Conservation (phyloP, 768 basidiomycete genomes). For the Rhodosporidiobolus odoratus region DNA sequence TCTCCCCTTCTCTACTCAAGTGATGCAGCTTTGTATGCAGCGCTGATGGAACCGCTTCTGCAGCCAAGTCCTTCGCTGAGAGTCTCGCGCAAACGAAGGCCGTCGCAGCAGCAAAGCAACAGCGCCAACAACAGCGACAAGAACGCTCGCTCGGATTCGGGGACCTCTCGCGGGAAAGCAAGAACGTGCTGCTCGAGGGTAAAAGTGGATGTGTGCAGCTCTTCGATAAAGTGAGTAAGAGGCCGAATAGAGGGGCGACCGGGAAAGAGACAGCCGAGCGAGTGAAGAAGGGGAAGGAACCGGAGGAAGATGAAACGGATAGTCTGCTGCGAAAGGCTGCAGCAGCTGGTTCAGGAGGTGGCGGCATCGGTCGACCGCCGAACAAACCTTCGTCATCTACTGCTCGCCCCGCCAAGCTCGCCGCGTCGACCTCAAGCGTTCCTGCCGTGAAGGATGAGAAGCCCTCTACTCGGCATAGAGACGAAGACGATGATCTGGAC, state of each 20-base stretch:
- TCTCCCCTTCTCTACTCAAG: too few relatives aligned
- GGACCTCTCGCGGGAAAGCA: background rate
- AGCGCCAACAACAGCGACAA: background rate
- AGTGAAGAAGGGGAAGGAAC: background rate
- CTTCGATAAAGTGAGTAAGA: background rate
- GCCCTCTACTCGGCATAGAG: background rate
- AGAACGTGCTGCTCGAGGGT: background rate
- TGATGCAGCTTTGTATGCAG: too few relatives aligned
- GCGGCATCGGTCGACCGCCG: background rate
- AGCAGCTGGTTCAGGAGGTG: background rate
- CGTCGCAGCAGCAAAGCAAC: background rate
- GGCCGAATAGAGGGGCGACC: background rate
- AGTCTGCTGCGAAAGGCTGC: background rate
- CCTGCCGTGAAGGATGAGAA: background rate
- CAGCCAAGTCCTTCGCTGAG: conserved; percentile 14
- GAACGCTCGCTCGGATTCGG: conserved; percentile 6
- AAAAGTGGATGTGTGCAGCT: background rate
- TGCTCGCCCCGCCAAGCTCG: background rate
- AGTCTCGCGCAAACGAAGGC: background rate
- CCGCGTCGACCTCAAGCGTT: background rate
- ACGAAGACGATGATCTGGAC: conserved; percentile 19
- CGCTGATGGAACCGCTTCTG: background rate
- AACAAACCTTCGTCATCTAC: background rate
- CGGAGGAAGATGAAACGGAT: background rate
- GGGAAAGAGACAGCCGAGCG: background rate